Evolutionary conservation across 129 eudicot species (phyloP), one percentile per base, ranked within the genome.

Genomic region (Arctium lappa): DNA sequence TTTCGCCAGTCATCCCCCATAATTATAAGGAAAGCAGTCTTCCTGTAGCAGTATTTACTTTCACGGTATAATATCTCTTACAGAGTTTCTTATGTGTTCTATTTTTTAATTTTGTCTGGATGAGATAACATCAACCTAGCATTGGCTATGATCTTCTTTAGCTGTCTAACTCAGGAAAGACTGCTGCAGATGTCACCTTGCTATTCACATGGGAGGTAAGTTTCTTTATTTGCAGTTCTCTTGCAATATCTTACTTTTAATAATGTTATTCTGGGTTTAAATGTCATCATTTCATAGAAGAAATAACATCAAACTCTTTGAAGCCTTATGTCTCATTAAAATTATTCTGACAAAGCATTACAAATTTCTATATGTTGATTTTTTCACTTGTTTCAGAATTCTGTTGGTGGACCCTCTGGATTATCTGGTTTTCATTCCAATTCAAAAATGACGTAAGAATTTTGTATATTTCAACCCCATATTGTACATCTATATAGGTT

Each of bases 161-260:
- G 99, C 80, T 95, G 77, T 89, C 90, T 71, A 95, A 95, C 86
- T 46, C 72, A 69, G 98, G 98, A 73, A 91, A 82, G 76, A 87
- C 88, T 36, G 84, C 86, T 75, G 99, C 98, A 11, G 91, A 95
- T 86, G 95, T 86, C 85, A 91, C 95, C 75, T 87, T 95, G 83
- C 95, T 95, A 82, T 95, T 95, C 86, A 95, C 98, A 32, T 95
- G 97, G 97, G 99, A 92, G 86, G 99, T 90, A 85, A 79, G 91
- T 70, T 77, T 4, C 34, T 48, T 78, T 88, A 3, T 81, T 56
- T 37, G 46, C 40, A 22, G 60, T 65, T 29, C 34, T 78, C 29
- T 78, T 78, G 32, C 33, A 74, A 12, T 79, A 7, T 65, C 31
- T 73, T 46, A 36, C 82, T 9, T 29, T 18, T 36, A 34, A 34